These are phyloP conservation scores for Populus hybrid DNA, from an alignment of 441 rosid species.

Conservation along the genomic window DNA sequence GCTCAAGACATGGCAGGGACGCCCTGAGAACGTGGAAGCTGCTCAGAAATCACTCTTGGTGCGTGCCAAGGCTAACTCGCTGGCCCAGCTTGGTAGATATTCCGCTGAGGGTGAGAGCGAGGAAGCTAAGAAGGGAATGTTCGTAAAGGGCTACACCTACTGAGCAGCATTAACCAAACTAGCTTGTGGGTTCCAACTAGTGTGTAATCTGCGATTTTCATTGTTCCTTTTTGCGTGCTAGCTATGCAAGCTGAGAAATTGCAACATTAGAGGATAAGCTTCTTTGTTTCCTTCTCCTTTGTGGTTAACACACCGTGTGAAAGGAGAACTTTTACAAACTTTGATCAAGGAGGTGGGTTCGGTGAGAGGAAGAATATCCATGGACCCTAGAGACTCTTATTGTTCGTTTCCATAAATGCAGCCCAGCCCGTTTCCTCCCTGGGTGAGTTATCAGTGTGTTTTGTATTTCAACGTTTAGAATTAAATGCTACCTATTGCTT, in stretches of 20 bases:
- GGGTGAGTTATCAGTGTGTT: not conserved
- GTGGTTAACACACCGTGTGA: not conserved
- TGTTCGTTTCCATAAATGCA: not conserved
- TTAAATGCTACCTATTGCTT: not conserved
- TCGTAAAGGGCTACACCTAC: slow-evolving; percentile 95
- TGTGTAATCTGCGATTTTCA: slow-evolving; percentile 16
- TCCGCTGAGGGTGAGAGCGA: slow-evolving; percentile 83
- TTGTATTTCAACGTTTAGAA: too few species aligned
- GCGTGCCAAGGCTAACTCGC: slow-evolving; percentile 95
- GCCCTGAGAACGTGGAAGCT: slow-evolving; percentile 70
- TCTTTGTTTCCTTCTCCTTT: not conserved
- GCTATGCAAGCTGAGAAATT: not conserved
- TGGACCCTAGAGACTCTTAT: not conserved
- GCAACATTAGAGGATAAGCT: not conserved
- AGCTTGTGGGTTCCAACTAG: slow-evolving; percentile 1
- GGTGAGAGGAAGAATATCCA: not conserved
- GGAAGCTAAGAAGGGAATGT: slow-evolving; percentile 98
- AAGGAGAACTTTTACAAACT: not conserved
- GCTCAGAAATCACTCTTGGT: slow-evolving; percentile 89
- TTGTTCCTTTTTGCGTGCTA: slow-evolving; percentile 8
- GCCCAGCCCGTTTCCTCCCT: not conserved
- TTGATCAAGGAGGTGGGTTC: not conserved
- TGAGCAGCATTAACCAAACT: slow-evolving; percentile 23
- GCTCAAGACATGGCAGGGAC: slow-evolving; percentile 97
- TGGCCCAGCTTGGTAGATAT: slow-evolving; percentile 95